A percentile compares a stretch with the other conserved stretches of the same genome.
Evolutionary conservation across 1,139 yeast genomes (phyloP).

Genomic region (Sugiyamaella novakii): DNA sequence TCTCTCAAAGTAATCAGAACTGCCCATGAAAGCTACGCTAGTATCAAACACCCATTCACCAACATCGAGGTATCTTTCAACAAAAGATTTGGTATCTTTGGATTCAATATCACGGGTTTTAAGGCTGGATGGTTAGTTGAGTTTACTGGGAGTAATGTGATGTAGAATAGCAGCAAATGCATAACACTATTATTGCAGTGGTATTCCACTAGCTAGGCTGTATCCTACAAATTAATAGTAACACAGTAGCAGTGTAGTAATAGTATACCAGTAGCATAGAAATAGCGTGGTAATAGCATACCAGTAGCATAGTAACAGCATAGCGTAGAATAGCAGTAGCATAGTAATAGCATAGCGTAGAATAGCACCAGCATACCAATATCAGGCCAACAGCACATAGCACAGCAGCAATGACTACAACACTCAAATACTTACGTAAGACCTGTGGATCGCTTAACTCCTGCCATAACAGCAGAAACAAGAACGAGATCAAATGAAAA

Average conservation of each 20-base stretch:
- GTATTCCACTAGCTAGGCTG: too few relatives aligned
- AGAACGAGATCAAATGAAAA: slow-evolving; percentile 71
- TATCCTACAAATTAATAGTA: too few relatives aligned
- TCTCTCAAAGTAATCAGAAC: slow-evolving; percentile 74
- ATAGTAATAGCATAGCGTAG: too few relatives aligned
- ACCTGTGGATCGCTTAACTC: slow-evolving; percentile 86
- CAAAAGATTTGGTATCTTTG: slow-evolving; percentile 59
- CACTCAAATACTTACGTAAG: slow-evolving; percentile 51
- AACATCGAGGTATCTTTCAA: slow-evolving; percentile 67
- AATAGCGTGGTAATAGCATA: too few relatives aligned
- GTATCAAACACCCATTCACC: slow-evolving; percentile 87
- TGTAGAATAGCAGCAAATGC: too few relatives aligned
- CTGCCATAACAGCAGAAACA: slow-evolving; percentile 83
- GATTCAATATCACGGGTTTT: slow-evolving; percentile 44
- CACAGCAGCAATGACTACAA: background rate
- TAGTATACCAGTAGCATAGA: too few relatives aligned
- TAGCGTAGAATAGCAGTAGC: background rate
- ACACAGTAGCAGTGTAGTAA: background rate
- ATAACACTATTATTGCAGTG: too few relatives aligned
- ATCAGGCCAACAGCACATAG: background rate
- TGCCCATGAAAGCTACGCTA: slow-evolving; percentile 68
- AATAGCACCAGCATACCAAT: too few relatives aligned
- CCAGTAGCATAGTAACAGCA: too few relatives aligned
- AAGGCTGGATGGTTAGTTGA: slow-evolving; percentile 27
- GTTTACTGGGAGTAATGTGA: background rate